Evolutionary conservation across 2,329 filamentous ascomycete genomes (phyloP), one percentile per base, ranked within the genome.

Genomic region (Fusarium pseudonygamai): DNA sequence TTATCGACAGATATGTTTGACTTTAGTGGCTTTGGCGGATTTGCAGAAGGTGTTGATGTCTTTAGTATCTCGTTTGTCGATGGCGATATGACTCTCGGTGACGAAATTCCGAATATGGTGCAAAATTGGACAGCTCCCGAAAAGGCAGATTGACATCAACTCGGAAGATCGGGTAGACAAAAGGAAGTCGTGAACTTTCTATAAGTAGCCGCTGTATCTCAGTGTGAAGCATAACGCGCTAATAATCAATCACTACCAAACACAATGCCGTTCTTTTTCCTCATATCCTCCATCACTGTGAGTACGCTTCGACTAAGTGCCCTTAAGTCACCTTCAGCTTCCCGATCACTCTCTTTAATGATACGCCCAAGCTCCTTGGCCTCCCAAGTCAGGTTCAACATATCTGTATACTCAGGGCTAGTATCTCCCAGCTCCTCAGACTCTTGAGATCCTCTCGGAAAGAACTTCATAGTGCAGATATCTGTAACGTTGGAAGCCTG

Each of bases 151-250:
- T 37, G 20, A 15, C 6, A 50, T 16, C 7, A 4, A 22, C 5
- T 7, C 10, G 10, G n/a, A 13, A 9, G 16, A 28, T 16, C 16
- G n/a, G 39, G 16, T 28, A 7, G 16, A 18, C 22, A 22, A 14
- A 11, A 18, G 12, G 8, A 43, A 24, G 2, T 8, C 16, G 26
- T 15, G 11, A 1, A 18, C 90, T 91, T 68, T 83, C 88, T 74
- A 83, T 82, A 5, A 28, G 10, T n/a, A 37, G 18, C 20, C 5
- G 16, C 12, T 36, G 16, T 18, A 36, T 36, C 16, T 18, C 34
- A 16, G 4, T 36, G 34, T 36, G 3, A 5, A 26, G 16, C 6
- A 36, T 36, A 18, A 37, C 16, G 9, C 2, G 10, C 24, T 4
- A 3, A 16, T n/a, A 49, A 71, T 52, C 40, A 47, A 39, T 75